Conservation (phyloP, 345 rosid genomes). For the Populus simonii region DNA sequence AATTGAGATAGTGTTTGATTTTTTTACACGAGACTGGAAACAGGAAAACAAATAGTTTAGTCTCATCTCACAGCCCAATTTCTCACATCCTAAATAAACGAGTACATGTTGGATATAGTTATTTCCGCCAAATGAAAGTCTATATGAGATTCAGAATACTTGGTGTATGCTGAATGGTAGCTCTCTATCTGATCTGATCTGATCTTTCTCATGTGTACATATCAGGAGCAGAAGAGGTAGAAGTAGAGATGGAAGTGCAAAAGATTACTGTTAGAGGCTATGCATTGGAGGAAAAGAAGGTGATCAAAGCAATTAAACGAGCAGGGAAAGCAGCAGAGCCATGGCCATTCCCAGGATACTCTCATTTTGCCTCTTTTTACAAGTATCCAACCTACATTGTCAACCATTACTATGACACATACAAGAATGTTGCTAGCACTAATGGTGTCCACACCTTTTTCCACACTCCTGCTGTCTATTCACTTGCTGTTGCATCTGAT, state of each 20-base stretch:
- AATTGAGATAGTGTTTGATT: no score
- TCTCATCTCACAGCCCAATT: no score
- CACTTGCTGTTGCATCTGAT: slow-evolving; percentile 77
- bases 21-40: no score
- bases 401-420: slow-evolving; percentile 49
- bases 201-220: no score
- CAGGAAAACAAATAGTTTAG: no score
- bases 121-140: no score
- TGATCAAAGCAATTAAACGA: slow-evolving; percentile 17
- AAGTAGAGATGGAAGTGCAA: slow-evolving; percentile 77
- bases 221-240: slow-evolving; percentile 81
- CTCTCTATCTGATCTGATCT: no score
- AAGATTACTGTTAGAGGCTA: slow-evolving; percentile 76
- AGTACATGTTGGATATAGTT: no score
- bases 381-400: slow-evolving; percentile 70
- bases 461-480: slow-evolving; percentile 27
- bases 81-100: no score
- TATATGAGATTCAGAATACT: no score
- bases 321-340: slow-evolving; percentile 69
- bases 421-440: background rate
- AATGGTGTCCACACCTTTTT: slow-evolving; percentile 20
- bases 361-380: slow-evolving; percentile 75
- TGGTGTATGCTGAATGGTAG: no score
- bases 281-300: slow-evolving; percentile 41
- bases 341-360: slow-evolving; percentile 85